phyloP scores from a whole-genome alignment of 2,329 filamentous ascomycete genomes.

The Rasamsonia emersonii region DNA sequence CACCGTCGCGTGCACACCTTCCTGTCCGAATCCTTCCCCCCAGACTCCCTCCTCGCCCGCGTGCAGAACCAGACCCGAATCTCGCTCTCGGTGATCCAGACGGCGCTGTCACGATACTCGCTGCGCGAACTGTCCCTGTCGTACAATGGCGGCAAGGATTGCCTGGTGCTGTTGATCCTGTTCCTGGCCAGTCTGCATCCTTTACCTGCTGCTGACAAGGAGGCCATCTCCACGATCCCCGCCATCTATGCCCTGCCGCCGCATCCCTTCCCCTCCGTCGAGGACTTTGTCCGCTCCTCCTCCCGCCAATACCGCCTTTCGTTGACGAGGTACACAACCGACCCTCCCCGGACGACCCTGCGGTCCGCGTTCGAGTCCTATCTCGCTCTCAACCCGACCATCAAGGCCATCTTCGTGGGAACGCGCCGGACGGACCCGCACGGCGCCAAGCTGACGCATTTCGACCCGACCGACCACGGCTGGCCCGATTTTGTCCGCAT shows the following conservation, averaged over 20 bases:
- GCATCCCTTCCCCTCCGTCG: slow-evolving; percentile 78
- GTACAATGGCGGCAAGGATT: slow-evolving; percentile 98
- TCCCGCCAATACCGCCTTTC: slow-evolving; percentile 63
- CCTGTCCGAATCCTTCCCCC: slow-evolving; percentile 50
- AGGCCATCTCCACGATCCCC: slow-evolving; percentile 46
- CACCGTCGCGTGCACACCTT: slow-evolving; percentile 55
- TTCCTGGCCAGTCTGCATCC: slow-evolving; percentile 59
- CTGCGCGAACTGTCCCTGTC: slow-evolving; percentile 75
- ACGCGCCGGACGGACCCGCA: slow-evolving; percentile 90
- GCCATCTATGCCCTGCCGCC: slow-evolving; percentile 82
- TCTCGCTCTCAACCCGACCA: slow-evolving; percentile 28
- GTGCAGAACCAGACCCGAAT: slow-evolving; percentile 68
- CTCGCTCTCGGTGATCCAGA: slow-evolving; percentile 63
- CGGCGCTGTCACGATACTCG: slow-evolving; percentile 68
- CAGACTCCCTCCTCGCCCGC: slow-evolving; percentile 46
- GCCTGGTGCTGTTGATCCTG: slow-evolving; percentile 80
- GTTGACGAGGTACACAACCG: slow-evolving; percentile 65
- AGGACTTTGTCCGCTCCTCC: slow-evolving; percentile 67
- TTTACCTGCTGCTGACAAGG: slow-evolving; percentile 31
- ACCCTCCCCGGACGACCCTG: too few species aligned
- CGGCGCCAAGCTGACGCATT: slow-evolving; percentile 66
- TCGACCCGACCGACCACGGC: slow-evolving; percentile 76
- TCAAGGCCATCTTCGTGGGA: slow-evolving; percentile 78
- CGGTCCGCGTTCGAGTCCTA: slow-evolving; percentile 7
- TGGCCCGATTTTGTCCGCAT: slow-evolving; percentile 92